Conservation (phyloP, 2,329 filamentous ascomycete species). For the Penicillium sumatraense region DNA sequence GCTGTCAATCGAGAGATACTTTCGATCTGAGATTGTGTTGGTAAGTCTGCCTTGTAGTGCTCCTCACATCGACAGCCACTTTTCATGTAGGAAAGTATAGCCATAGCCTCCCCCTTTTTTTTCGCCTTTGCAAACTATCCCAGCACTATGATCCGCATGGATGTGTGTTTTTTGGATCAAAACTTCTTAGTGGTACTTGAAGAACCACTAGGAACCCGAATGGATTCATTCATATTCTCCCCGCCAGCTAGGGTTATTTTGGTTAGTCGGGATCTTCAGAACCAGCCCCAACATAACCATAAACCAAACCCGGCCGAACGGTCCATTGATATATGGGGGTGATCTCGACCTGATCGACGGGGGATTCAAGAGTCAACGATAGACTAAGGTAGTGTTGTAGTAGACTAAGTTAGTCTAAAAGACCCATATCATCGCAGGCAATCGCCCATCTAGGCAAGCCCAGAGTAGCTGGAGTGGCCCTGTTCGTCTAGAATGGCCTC, state of each 20-base stretch:
- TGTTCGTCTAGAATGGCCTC: conserved; percentile 18
- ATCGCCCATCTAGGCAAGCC: too few relatives aligned
- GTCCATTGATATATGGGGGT: not conserved
- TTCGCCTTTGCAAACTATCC: not conserved
- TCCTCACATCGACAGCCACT: too few relatives aligned
- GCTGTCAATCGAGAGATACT: not conserved
- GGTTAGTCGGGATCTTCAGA: conserved; percentile 1
- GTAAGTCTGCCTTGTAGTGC: not conserved
- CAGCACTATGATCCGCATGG: not conserved
- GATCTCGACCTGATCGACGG: conserved; percentile 13
- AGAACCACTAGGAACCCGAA: too few relatives aligned
- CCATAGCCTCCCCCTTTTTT: not conserved
- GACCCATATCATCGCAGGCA: too few relatives aligned
- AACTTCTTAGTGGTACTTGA: too few relatives aligned
- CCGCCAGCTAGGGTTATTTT: not conserved
- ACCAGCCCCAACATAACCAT: conserved; percentile 2
- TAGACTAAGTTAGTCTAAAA: too few relatives aligned
- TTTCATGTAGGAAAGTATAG: not conserved
- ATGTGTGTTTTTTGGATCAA: not conserved
- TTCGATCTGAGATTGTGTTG: not conserved
- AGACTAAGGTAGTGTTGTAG: not conserved
- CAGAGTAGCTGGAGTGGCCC: too few relatives aligned
- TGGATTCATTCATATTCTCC: not conserved
- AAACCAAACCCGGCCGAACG: not conserved
- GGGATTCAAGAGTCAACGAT: not conserved